Percentiles rank a stretch among this genome's conserved stretches.
These are phyloP conservation scores for Cenchrus fungigraminus DNA, from an alignment of 176 grass and related monocot genomes.

Conservation along the genomic window DNA sequence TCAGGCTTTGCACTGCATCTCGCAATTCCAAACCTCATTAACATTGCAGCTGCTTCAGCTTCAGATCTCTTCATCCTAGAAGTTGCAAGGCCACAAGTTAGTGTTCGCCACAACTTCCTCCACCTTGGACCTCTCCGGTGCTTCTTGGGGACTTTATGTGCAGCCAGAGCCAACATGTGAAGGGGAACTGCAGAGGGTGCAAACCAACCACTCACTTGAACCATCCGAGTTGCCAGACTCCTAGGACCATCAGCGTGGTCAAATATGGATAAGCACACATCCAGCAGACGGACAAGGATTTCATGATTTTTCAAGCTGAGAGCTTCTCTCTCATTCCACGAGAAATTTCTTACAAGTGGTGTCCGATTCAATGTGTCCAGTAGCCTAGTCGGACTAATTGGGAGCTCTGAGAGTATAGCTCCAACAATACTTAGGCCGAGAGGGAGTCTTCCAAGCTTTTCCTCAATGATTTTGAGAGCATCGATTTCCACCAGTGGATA, in stretches of 20 bases:
- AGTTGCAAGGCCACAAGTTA: constrained; percentile 61
- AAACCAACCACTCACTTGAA: constrained; percentile 90
- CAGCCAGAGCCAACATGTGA: constrained; percentile 77
- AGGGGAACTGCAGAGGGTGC: constrained; percentile 71
- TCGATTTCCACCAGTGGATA: constrained; percentile 80
- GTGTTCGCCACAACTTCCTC: constrained; percentile 65
- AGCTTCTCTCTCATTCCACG: constrained; percentile 70
- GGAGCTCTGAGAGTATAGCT: constrained; percentile 91
- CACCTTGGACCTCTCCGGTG: constrained; percentile 58
- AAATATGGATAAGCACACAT: constrained; percentile 93
- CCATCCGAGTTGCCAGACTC: constrained; percentile 88
- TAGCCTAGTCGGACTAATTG: constrained; percentile 86
- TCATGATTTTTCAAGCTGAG: constrained; percentile 66
- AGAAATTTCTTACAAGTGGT: constrained; percentile 62
- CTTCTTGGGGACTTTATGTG: constrained; percentile 88
- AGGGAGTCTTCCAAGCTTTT: constrained; percentile 86
- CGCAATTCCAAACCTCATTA: constrained; percentile 91
- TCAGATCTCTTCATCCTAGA: constrained; percentile 83
- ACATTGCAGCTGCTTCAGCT: constrained; percentile 86
- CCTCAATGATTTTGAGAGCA: constrained; percentile 86
- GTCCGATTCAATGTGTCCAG: constrained; percentile 96
- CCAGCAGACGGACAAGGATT: constrained; percentile 74
- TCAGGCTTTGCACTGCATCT: constrained; percentile 68
- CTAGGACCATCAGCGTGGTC: constrained; percentile 91
- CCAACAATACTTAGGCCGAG: constrained; percentile 83